These are phyloP conservation scores for Gardenia jasminoides DNA, from an alignment of 257 asterid genomes.

Conservation along the genomic window DNA sequence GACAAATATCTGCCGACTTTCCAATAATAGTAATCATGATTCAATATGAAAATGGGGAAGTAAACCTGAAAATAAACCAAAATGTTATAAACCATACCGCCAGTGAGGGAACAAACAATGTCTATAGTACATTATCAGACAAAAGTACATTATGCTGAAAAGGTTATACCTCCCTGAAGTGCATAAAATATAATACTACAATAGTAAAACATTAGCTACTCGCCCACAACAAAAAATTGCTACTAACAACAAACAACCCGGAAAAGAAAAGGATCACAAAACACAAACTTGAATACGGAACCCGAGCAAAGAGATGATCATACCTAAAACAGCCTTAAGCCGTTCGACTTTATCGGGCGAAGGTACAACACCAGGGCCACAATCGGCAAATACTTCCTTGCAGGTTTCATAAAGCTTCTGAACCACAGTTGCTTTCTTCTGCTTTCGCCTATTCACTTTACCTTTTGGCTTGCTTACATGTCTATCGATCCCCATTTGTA, in stretches of 20 bases:
- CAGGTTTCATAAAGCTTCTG: constrained; percentile 78
- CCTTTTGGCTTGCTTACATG: constrained; percentile 48
- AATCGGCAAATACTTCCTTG: constrained; percentile 68
- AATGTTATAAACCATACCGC: not conserved
- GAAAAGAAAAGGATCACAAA: not conserved
- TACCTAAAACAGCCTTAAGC: constrained; percentile 75
- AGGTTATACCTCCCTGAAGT: not conserved
- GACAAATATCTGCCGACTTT: not conserved
- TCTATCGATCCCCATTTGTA: constrained; percentile 67
- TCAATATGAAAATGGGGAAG: not conserved
- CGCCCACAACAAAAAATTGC: not conserved
- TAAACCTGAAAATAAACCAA: constrained; percentile 1
- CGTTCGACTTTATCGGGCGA: constrained; percentile 58
- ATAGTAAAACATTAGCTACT: not conserved
- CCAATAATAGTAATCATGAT: not conserved
- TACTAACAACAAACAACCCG: not conserved
- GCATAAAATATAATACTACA: not conserved
- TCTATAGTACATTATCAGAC: not conserved
- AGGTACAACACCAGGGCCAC: constrained; percentile 83
- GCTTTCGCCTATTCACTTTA: constrained; percentile 42
- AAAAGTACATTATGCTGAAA: not conserved
- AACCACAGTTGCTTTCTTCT: constrained; percentile 42
- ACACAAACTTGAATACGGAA: not conserved
- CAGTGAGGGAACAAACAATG: not conserved
- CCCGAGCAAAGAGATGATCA: not conserved